A percentile compares a stretch with the other conserved stretches of the same genome.
Evolutionary conservation across 73 alveolate species (phyloP).

Genomic region (Paramecium caudatum): DNA sequence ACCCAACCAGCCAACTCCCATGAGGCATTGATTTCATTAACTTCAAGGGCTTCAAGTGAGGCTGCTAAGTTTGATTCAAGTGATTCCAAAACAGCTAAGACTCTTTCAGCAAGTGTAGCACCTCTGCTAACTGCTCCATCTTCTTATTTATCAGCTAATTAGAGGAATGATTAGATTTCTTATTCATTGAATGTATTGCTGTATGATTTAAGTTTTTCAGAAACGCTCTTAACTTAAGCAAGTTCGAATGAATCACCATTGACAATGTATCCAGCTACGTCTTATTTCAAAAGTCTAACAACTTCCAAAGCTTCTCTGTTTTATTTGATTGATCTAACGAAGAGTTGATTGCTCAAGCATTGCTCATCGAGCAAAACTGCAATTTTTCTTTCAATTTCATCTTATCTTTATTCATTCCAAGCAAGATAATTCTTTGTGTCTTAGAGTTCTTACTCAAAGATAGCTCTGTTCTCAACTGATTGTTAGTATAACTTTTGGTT

Average conservation of each 20-base stretch:
- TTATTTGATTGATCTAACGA: slow-evolving; percentile 35
- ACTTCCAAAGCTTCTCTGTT: slow-evolving; percentile 53
- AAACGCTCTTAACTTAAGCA: slow-evolving; percentile 1
- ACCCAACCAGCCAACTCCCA: slow-evolving; percentile 71
- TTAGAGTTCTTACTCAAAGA: not conserved
- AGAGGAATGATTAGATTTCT: not conserved
- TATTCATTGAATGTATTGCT: slow-evolving; percentile 9
- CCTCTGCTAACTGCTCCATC: slow-evolving; percentile 53
- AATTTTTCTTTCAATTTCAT: slow-evolving; percentile 18
- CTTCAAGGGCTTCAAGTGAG: slow-evolving; percentile 28
- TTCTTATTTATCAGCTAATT: slow-evolving; percentile 6
- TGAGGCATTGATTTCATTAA: slow-evolving; percentile 40
- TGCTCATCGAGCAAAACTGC: not conserved
- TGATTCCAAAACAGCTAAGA: not conserved
- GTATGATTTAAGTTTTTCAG: slow-evolving; percentile 4
- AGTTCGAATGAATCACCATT: slow-evolving; percentile 50
- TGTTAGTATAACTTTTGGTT: slow-evolving; percentile 42
- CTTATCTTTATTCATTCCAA: slow-evolving; percentile 51
- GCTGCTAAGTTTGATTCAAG: not conserved
- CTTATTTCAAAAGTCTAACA: slow-evolving; percentile 49
- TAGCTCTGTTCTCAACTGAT: slow-evolving; percentile 51
- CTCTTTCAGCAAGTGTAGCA: slow-evolving; percentile 65
- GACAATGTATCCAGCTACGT: slow-evolving; percentile 50
- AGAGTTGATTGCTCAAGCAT: slow-evolving; percentile 48
- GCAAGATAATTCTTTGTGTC: slow-evolving; percentile 60